Conservation (phyloP, 164 flowering plant species). For the Paratinospora sagittata region DNA sequence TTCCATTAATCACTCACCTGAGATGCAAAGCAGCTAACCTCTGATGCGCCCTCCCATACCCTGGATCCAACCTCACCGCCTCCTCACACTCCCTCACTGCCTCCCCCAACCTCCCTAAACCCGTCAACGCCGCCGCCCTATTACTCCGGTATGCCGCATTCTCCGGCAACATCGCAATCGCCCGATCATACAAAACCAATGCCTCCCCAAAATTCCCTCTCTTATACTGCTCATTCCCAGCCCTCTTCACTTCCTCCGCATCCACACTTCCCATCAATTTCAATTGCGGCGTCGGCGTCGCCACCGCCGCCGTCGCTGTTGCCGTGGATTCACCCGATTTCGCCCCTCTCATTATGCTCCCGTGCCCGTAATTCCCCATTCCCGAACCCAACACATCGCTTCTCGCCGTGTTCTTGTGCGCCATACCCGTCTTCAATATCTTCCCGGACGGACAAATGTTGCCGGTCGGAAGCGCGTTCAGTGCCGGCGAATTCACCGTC, state of each 20-base stretch:
- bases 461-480: constrained; percentile 40
- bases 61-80: constrained; percentile 76
- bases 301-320: background rate
- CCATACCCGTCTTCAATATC: constrained; percentile 41
- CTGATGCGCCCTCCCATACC: constrained; percentile 71
- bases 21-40: constrained; percentile 65
- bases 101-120: constrained; percentile 64
- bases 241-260: constrained; percentile 63
- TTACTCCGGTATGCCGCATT: constrained; percentile 81
- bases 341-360: constrained; percentile 77
- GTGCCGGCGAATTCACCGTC: constrained; percentile 29
- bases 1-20: too few species aligned
- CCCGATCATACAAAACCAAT: constrained; percentile 65
- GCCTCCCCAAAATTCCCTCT: constrained; percentile 78
- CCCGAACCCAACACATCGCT: constrained; percentile 66
- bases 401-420: constrained; percentile 21
- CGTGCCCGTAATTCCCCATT: constrained; percentile 75
- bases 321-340: too few species aligned
- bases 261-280: constrained; percentile 34
- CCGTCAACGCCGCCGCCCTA: constrained; percentile 78
- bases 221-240: constrained; percentile 81
- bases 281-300: background rate
- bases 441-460: constrained; percentile 69
- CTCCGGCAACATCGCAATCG: constrained; percentile 61
- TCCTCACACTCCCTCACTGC: constrained; percentile 87